phyloP scores from a whole-genome alignment of 139 green algal genomes.

The Chlamydomonas asymmetrica region DNA sequence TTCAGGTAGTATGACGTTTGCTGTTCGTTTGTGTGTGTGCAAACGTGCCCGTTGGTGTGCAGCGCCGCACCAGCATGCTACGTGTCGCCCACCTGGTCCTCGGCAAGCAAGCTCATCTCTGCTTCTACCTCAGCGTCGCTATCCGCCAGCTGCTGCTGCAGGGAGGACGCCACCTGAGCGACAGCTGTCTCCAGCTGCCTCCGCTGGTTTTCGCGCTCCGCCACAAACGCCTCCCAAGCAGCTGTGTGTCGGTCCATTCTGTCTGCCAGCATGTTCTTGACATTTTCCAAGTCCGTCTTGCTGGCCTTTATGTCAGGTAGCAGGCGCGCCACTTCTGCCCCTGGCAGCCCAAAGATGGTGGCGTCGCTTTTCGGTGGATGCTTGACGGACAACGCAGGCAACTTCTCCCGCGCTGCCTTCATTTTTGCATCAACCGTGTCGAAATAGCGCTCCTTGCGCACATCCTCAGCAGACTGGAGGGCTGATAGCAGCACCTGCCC shows the following conservation, averaged over 20 bases:
- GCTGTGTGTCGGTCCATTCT: conserved; percentile 40
- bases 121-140: conserved; percentile 29
- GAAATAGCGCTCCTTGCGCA: conserved; percentile 39
- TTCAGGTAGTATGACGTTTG: too few relatives aligned
- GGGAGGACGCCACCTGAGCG: conserved; percentile 1
- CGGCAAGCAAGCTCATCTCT: conserved; percentile 41
- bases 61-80: too few relatives aligned
- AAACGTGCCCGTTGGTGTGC: too few relatives aligned
- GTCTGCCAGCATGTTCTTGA: conserved; percentile 31
- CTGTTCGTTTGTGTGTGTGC: neutral
- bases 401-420: conserved; percentile 47
- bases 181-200: conserved; percentile 25
- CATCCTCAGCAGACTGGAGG: conserved; percentile 29
- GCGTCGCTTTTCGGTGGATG: conserved; percentile 31
- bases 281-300: conserved; percentile 31
- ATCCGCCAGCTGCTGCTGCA: conserved; percentile 23
- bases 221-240: conserved; percentile 32
- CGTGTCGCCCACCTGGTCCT: conserved; percentile 55
- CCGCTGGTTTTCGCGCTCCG: conserved; percentile 8
- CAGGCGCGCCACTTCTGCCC: conserved; percentile 36
- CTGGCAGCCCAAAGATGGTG: conserved; percentile 33
- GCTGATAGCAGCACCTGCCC: conserved; percentile 39
- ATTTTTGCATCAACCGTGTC: conserved; percentile 48
- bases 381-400: conserved; percentile 34
- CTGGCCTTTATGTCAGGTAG: conserved; percentile 6